Evolutionary conservation across 1,139 yeast genomes (phyloP).

Genomic region (Candida glucosophila): DNA sequence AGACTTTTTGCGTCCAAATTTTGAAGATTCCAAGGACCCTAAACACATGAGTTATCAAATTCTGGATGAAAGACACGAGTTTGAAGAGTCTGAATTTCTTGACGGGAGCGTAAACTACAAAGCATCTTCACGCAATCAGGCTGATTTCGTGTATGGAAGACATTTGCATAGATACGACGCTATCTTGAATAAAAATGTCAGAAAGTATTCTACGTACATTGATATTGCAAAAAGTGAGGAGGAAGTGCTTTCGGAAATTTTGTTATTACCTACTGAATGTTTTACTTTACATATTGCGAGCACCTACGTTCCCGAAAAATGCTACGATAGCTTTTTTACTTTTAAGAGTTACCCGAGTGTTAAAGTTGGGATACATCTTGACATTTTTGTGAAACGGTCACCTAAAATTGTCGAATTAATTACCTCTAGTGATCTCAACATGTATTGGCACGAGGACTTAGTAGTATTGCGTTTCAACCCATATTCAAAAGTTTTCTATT

Average conservation of each 20-base stretch:
- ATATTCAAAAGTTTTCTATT: conserved; percentile 6
- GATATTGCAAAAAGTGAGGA: background rate
- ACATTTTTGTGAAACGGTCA: no score
- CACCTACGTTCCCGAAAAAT: no score
- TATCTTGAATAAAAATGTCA: conserved; percentile 9
- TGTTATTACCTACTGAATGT: no score
- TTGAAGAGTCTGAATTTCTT: conserved; percentile 11
- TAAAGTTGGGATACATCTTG: no score
- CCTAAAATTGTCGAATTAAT: no score
- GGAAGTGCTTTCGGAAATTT: no score
- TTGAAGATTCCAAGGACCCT: no score
- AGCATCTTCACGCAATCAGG: background rate
- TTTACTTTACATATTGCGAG: no score
- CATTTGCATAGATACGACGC: conserved; percentile 9
- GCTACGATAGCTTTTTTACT: background rate
- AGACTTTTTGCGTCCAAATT: conserved; percentile 19
- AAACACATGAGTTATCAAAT: conserved; percentile 5
- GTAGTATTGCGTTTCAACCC: conserved; percentile 12
- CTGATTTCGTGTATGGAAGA: background rate
- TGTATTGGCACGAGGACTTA: no score
- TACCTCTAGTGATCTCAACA: no score
- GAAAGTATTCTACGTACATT: background rate
- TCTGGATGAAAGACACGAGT: conserved; percentile 4
- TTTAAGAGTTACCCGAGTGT: no score
- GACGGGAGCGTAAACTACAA: conserved; percentile 1